Conservation (phyloP, 1,284 basidiomycete genomes). For the Ceratobasidium sp. region DNA sequence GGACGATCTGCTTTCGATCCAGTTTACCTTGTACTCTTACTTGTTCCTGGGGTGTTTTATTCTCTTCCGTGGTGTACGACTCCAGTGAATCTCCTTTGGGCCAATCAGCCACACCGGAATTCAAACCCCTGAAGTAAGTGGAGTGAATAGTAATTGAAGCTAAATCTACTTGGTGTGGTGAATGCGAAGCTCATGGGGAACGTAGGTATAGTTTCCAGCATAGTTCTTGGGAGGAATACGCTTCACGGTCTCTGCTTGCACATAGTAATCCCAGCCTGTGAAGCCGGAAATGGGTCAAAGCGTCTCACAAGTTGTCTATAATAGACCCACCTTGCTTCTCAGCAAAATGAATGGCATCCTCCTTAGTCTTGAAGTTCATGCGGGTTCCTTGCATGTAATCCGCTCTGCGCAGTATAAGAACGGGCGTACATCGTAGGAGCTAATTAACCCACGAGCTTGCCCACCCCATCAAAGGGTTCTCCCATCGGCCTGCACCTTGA, state of each 20-base stretch:
- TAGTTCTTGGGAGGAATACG: slow-evolving; percentile 91
- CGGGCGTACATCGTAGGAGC: neutral
- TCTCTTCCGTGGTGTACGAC: neutral
- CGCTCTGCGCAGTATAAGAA: slow-evolving; percentile 60
- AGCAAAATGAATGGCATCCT: slow-evolving; percentile 93
- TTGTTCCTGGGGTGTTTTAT: neutral
- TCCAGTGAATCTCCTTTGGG: neutral
- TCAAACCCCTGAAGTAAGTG: neutral
- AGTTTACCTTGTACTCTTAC: slow-evolving; percentile 27
- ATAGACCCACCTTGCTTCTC: slow-evolving; percentile 79
- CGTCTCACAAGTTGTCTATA: neutral
- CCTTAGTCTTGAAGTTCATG: slow-evolving; percentile 85
- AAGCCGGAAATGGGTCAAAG: slow-evolving; percentile 15
- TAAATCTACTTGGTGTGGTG: slow-evolving; percentile 86
- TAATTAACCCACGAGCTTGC: slow-evolving; percentile 78
- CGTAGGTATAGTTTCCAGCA: slow-evolving; percentile 89
- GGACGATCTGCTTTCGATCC: slow-evolving; percentile 20
- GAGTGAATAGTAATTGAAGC: slow-evolving; percentile 4
- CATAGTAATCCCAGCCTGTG: slow-evolving; percentile 55
- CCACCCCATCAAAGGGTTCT: slow-evolving; percentile 99
- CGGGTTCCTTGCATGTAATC: slow-evolving; percentile 97
- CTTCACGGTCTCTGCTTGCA: slow-evolving; percentile 72
- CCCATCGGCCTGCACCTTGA: slow-evolving; percentile 90
- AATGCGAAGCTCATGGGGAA: slow-evolving; percentile 81
- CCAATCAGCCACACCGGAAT: slow-evolving; percentile 12